Evolutionary conservation across 2,329 filamentous ascomycete species (phyloP).

Genomic region (Neopestalotiopsis sp.): DNA sequence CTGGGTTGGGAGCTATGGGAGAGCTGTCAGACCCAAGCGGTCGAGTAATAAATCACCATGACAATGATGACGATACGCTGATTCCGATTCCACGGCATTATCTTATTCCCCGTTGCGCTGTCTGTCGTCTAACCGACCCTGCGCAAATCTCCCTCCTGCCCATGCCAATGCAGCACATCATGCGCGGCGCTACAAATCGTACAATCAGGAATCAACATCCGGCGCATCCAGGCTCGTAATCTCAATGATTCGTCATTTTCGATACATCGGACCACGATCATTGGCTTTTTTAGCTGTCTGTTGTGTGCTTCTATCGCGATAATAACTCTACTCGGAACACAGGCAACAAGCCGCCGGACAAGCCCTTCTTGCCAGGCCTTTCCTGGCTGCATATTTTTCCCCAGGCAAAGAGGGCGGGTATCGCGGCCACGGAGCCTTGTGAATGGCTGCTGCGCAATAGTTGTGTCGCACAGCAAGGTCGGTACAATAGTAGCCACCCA

Average conservation of each 20-base stretch:
- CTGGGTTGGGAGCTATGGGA: background rate
- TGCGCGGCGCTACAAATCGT: background rate
- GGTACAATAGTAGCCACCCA: conserved; percentile 1
- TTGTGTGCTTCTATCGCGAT: background rate
- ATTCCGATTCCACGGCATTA: background rate
- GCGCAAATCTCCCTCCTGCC: background rate
- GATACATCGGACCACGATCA: background rate
- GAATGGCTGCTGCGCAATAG: conserved; percentile 10
- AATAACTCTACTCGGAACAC: background rate
- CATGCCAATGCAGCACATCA: background rate
- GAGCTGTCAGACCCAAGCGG: background rate
- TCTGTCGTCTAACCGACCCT: background rate
- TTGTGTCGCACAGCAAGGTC: conserved; percentile 6
- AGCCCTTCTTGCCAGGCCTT: background rate
- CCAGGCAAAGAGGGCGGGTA: background rate
- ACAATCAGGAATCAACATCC: conserved; percentile 1
- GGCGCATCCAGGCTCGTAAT: background rate
- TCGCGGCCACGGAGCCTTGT: conserved; percentile 8
- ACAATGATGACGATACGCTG: no score
- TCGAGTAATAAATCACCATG: no score
- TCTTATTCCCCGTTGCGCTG: background rate
- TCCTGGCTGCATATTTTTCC: background rate
- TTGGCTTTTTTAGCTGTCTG: background rate
- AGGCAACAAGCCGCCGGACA: background rate
- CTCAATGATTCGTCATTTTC: background rate